Evolutionary conservation across 352 stramenopile species (phyloP), one percentile per base, ranked within the genome.

Genomic region (Phytopythium boreale): DNA sequence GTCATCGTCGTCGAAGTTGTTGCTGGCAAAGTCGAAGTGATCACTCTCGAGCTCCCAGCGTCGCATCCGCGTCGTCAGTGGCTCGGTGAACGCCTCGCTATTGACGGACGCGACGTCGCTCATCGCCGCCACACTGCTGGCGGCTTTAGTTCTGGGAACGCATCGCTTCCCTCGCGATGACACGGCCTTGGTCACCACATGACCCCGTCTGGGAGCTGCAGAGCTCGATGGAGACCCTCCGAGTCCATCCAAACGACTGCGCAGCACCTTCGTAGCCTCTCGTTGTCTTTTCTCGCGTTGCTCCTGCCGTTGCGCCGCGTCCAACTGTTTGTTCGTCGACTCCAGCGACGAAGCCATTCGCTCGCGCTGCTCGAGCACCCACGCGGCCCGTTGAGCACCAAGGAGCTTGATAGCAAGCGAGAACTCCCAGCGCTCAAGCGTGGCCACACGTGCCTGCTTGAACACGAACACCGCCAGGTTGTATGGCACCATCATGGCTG

Each of bases 401-500:
- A 91, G 67, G 34, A 93, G 83, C 53, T 76, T 71, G 65, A 93
- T 80, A 6, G 77, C 84, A 31, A 90, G 56, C 2, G 24, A 57
- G 19, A 79, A 68, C 22, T 86, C 70, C 22, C 49, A 66, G 4
- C 64, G 72, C 37, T 87, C 76, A n/a, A 90, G 58, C 47, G 75
- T 76, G 36, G 76, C 72, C 19, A 79, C 67, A 2, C 80, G 79
- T 14, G 88, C 68, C 36, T 82, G 71, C 37, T 88, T 75, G 49
- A 90, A 87, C 26, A 92, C 67, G 5, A 69, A 39, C 12, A 64
- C 69, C 0, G 83, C 79, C 8, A 82, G 75, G 9, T 47, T 58
- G 53, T 74, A 73, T 22, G 81, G 71, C 31, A 90, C 36, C 81
- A 94, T 92, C 63, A 92, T 65, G 0, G 73, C 80, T 10, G 85